A percentile compares a stretch with the other conserved stretches of the same genome.
phyloP scores from a whole-genome alignment of 2,329 filamentous ascomycete species.

The Chaetomiaceae sp. region DNA sequence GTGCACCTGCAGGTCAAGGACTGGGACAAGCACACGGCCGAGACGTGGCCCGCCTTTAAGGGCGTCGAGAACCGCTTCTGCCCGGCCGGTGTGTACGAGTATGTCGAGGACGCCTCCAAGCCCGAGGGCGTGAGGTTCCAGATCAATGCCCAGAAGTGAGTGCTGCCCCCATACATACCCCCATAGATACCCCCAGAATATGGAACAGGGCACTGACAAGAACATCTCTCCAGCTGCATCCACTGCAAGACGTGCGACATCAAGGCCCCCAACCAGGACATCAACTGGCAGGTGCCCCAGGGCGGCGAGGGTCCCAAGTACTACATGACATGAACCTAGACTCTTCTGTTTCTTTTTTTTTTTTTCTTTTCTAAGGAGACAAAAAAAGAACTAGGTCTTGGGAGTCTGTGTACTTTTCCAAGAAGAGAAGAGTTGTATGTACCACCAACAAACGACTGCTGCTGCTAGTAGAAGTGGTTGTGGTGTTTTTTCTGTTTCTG shows the following conservation, averaged over 20 bases:
- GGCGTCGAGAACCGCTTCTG: constrained; percentile 96
- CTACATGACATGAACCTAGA: constrained; percentile 53
- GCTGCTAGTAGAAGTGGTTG: no score
- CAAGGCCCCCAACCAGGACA: constrained; percentile 93
- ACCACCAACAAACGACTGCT: no score
- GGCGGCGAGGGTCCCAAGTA: constrained; percentile 76
- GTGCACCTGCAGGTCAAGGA: constrained; percentile 93
- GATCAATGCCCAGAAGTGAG: constrained; percentile 96
- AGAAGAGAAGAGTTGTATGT: no score
- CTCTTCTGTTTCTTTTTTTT: background rate
- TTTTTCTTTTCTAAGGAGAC: no score
- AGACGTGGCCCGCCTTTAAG: constrained; percentile 81
- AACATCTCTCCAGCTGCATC: constrained; percentile 64
- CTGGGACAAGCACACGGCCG: constrained; percentile 83
- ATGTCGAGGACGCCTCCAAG: constrained; percentile 87
- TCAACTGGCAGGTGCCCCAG: constrained; percentile 94
- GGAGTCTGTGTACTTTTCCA: no score
- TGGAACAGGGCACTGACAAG: constrained; percentile 23
- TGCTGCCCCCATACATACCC: constrained; percentile 25
- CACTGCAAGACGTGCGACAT: constrained; percentile 99
- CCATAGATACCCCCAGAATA: no score
- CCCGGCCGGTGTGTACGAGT: constrained; percentile 95
- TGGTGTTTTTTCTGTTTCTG: no score
- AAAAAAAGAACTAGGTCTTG: no score
- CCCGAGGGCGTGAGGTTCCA: constrained; percentile 89